phyloP scores from a whole-genome alignment of 2,329 filamentous ascomycete species.

The Ascochyta viciae-villosae region DNA sequence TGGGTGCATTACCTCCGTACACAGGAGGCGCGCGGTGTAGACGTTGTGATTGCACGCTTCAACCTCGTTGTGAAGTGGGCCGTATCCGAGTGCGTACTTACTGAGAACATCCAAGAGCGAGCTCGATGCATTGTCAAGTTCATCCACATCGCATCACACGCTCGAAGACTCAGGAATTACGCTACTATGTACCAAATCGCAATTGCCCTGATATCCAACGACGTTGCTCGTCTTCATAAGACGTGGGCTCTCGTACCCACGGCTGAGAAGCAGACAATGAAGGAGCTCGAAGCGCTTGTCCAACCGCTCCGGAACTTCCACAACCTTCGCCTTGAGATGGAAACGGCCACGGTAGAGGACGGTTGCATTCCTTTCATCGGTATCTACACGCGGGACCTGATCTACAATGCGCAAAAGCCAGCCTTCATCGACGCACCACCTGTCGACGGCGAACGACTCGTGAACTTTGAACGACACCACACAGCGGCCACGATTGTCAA shows the following conservation, averaged over 20 bases:
- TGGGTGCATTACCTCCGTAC: conserved; percentile 84
- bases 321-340: conserved; percentile 80
- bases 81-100: conserved; percentile 79
- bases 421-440: conserved; percentile 74
- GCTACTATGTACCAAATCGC: conserved; percentile 83
- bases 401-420: conserved; percentile 81
- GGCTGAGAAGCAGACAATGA: conserved; percentile 70
- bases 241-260: conserved; percentile 76
- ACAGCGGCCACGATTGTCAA: conserved; percentile 79
- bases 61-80: conserved; percentile 91
- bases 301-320: conserved; percentile 81
- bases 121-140: conserved; percentile 80
- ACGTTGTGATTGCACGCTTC: conserved; percentile 85
- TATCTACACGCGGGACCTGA: conserved; percentile 80
- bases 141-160: conserved; percentile 81
- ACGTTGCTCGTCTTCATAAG: conserved; percentile 69
- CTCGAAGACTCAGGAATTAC: conserved; percentile 79
- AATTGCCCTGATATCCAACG: conserved; percentile 76
- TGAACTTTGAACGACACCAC: conserved; percentile 85
- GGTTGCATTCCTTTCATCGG: conserved; percentile 86
- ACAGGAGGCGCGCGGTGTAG: conserved; percentile 75
- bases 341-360: conserved; percentile 67
- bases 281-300: conserved; percentile 73
- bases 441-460: conserved; percentile 64
- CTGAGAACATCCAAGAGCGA: conserved; percentile 73